These are phyloP conservation scores for Clohesyomyces aquaticus DNA, from an alignment of 495 filamentous ascomycete genomes.

Conservation along the genomic window DNA sequence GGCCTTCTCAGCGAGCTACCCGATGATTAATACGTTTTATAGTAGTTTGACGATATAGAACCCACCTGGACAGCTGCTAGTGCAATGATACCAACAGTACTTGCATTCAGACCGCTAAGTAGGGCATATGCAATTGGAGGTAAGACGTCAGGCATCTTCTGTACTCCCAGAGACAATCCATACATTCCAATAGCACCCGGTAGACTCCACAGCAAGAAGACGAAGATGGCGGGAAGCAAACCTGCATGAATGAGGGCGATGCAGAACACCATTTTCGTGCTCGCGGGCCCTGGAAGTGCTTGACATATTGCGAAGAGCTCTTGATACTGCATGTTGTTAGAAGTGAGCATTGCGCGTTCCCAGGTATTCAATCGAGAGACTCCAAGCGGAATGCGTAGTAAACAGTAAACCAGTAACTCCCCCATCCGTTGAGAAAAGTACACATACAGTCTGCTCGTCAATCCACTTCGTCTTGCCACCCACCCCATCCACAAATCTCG, in stretches of 20 bases:
- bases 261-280: constrained; percentile 80
- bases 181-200: constrained; percentile 82
- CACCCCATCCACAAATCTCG: constrained; percentile 64
- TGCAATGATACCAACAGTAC: constrained; percentile 79
- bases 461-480: constrained; percentile 65
- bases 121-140: constrained; percentile 72
- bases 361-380: no score
- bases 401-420: no score
- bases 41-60: no score
- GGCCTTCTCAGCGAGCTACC: constrained; percentile 65
- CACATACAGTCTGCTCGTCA: constrained; percentile 67
- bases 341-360: no score
- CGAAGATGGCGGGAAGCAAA: constrained; percentile 62
- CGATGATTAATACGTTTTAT: not conserved
- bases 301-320: constrained; percentile 82
- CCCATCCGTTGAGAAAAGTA: not conserved
- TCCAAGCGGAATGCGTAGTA: no score
- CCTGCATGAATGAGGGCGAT: constrained; percentile 70
- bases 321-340: constrained; percentile 62
- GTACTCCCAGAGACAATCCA: constrained; percentile 68
- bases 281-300: constrained; percentile 73
- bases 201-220: constrained; percentile 73
- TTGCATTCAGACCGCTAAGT: constrained; percentile 76
- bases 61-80: constrained; percentile 68
- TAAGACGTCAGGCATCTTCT: constrained; percentile 61